phyloP scores from a whole-genome alignment of 805 yeast species.

The Candida michaelii region DNA sequence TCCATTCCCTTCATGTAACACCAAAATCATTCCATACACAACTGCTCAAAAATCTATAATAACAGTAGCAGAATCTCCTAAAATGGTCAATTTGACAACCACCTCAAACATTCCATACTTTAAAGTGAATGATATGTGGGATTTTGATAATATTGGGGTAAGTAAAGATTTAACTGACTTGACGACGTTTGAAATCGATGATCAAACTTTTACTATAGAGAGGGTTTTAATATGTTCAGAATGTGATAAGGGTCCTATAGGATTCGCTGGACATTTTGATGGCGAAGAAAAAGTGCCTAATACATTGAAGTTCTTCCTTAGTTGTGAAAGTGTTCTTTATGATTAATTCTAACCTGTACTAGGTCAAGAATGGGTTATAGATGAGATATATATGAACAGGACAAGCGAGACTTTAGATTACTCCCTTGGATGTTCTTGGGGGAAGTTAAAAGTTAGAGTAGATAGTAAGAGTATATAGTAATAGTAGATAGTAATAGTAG shows the following conservation, averaged over 20 bases:
- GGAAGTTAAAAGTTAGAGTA: not conserved
- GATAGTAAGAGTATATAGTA: no score
- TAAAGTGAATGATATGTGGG: slow-evolving; percentile 64
- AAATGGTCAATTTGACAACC: slow-evolving; percentile 22
- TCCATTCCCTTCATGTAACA: slow-evolving; percentile 25
- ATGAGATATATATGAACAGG: no score
- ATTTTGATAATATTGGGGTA: slow-evolving; percentile 77
- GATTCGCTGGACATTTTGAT: slow-evolving; percentile 52
- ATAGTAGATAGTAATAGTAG: no score
- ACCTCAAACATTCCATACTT: slow-evolving; percentile 30
- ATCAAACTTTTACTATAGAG: slow-evolving; percentile 33
- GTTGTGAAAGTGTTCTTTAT: slow-evolving; percentile 46
- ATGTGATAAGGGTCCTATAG: slow-evolving; percentile 77
- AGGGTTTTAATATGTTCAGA: slow-evolving; percentile 68
- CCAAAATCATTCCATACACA: slow-evolving; percentile 23
- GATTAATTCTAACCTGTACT: no score
- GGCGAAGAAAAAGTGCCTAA: slow-evolving; percentile 30
- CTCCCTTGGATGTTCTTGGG: no score
- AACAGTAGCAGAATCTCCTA: slow-evolving; percentile 26
- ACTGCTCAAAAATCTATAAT: slow-evolving; percentile 1
- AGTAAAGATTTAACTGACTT: slow-evolving; percentile 44
- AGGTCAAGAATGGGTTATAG: no score
- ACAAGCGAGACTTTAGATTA: no score
- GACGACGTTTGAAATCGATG: slow-evolving; percentile 19
- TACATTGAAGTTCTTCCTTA: slow-evolving; percentile 44